Conservation (phyloP, 441 rosid species). For the Monsonia emarginata region DNA sequence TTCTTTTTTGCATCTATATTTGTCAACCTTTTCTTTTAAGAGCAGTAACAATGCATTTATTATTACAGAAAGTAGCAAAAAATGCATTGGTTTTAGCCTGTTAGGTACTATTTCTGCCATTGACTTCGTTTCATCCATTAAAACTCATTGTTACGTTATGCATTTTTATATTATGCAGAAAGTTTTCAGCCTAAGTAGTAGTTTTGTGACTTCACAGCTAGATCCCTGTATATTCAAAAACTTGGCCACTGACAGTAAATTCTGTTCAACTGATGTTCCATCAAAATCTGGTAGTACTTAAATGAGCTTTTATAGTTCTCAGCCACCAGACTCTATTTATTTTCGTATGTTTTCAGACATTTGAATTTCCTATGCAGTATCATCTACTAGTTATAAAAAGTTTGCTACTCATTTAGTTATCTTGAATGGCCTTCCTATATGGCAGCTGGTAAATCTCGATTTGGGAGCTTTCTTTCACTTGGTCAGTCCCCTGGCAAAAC, state of each 20-base stretch:
- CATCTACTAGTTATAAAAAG: background rate
- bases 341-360: background rate
- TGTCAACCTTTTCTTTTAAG: no score
- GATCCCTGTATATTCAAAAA: background rate
- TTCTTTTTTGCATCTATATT: no score
- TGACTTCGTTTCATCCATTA: background rate
- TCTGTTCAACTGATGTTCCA: no score
- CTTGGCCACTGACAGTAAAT: background rate
- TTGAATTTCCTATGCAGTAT: slow-evolving; percentile 6
- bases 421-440: slow-evolving; percentile 2
- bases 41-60: background rate
- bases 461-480: slow-evolving; percentile 68
- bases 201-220: background rate
- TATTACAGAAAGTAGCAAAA: background rate
- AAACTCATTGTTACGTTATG: background rate
- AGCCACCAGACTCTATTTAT: no score
- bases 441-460: slow-evolving; percentile 70
- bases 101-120: background rate
- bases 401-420: background rate
- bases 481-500: slow-evolving; percentile 69
- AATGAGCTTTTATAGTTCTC: no score
- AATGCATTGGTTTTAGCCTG: background rate
- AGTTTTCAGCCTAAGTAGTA: background rate
- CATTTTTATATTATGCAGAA: background rate
- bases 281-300: no score